Percentiles rank a stretch among this genome's conserved stretches.
These are phyloP conservation scores for Aspergillus cavernicola DNA, from an alignment of 495 filamentous ascomycete genomes.

Conservation along the genomic window DNA sequence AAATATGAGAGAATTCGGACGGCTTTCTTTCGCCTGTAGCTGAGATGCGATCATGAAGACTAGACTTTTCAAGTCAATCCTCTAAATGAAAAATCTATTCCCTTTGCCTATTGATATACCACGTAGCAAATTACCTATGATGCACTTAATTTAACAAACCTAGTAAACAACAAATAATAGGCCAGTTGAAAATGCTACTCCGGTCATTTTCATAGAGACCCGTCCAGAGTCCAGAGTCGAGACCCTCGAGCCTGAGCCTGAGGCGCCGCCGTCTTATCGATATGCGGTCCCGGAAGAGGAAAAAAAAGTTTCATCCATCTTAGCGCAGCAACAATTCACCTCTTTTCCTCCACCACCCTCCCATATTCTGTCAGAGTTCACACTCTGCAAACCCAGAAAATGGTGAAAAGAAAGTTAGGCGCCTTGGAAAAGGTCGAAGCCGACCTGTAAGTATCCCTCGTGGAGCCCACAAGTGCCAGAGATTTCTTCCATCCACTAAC, in stretches of 20 bases:
- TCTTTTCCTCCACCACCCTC: slow-evolving; percentile 14
- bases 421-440: slow-evolving; percentile 95
- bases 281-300: slow-evolving; percentile 24
- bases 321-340: slow-evolving; percentile 18
- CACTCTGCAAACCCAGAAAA: slow-evolving; percentile 31
- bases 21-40: slow-evolving; percentile 44
- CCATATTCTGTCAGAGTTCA: slow-evolving; percentile 4
- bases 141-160: neutral
- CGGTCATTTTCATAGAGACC: too few species aligned
- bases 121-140: neutral
- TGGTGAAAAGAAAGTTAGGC: slow-evolving; percentile 82
- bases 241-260: neutral
- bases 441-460: slow-evolving; percentile 56
- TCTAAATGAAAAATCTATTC: slow-evolving; percentile 28
- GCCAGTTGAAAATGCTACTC: too few species aligned
- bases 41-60: slow-evolving; percentile 48
- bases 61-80: slow-evolving; percentile 32
- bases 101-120: slow-evolving; percentile 4
- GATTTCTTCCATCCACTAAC: slow-evolving; percentile 26
- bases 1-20: slow-evolving; percentile 40
- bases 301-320: slow-evolving; percentile 43
- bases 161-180: neutral
- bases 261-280: slow-evolving; percentile 34
- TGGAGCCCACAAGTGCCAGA: slow-evolving; percentile 11
- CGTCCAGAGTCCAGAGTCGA: too few species aligned